phyloP scores from a whole-genome alignment of 2,329 filamentous ascomycete species.

The Cladosporium colombiae region DNA sequence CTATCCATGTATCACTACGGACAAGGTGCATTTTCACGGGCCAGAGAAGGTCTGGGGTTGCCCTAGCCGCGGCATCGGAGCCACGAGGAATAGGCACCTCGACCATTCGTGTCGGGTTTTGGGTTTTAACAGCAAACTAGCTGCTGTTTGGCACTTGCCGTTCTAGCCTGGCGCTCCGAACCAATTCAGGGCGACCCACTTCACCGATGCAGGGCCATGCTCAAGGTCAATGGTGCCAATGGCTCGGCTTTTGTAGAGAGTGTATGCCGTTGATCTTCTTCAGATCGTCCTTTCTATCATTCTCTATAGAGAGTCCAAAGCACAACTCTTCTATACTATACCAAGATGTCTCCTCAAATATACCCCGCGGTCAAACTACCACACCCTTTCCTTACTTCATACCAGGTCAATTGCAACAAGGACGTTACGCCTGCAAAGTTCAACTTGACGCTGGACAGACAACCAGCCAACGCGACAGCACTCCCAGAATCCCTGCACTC shows the following conservation, averaged over 20 bases:
- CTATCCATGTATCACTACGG: background rate
- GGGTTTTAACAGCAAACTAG: background rate
- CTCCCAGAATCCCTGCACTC: constrained; percentile 43
- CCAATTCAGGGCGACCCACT: constrained; percentile 7
- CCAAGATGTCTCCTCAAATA: constrained; percentile 21
- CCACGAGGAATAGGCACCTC: constrained; percentile 5
- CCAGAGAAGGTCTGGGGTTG: background rate
- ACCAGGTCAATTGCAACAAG: constrained; percentile 36
- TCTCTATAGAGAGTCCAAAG: background rate
- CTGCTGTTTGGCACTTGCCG: constrained; percentile 18
- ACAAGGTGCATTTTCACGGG: background rate
- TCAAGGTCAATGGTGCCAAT: background rate
- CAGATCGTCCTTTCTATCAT: background rate
- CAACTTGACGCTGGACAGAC: constrained; percentile 40
- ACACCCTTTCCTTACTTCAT: constrained; percentile 50
- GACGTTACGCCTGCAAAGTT: constrained; percentile 26
- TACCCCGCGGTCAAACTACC: constrained; percentile 47
- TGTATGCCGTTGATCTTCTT: background rate
- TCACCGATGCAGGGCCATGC: constrained; percentile 6
- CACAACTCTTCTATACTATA: background rate
- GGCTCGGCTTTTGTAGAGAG: background rate
- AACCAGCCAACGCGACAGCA: constrained; percentile 36
- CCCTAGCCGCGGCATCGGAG: constrained; percentile 19
- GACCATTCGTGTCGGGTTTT: constrained; percentile 2
- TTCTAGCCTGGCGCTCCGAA: constrained; percentile 5